Percentiles rank a stretch among this genome's conserved stretches.
These are phyloP conservation scores for Eucalyptus guilfoylei DNA, from an alignment of 345 rosid species.

Conservation along the genomic window DNA sequence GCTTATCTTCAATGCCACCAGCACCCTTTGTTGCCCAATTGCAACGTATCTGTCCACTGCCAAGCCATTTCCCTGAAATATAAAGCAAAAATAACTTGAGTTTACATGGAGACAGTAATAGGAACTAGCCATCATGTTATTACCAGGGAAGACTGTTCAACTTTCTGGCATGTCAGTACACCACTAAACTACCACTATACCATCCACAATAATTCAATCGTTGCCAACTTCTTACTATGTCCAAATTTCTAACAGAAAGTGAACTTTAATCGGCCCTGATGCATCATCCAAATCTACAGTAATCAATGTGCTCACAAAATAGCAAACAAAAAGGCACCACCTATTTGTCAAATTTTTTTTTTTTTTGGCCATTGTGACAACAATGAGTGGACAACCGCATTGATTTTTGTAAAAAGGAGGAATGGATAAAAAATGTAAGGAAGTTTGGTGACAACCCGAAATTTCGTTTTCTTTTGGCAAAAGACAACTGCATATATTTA, in stretches of 20 bases:
- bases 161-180: neutral
- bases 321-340: neutral
- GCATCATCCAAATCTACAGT: too few species aligned
- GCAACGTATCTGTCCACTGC: constrained; percentile 93
- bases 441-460: neutral
- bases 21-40: constrained; percentile 99
- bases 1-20: constrained; percentile 66
- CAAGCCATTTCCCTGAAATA: constrained; percentile 81
- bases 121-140: neutral
- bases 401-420: neutral
- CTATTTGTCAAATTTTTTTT: neutral
- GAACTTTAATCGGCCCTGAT: too few species aligned
- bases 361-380: neutral
- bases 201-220: neutral
- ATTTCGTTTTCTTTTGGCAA: neutral
- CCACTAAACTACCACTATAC: neutral
- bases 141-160: neutral
- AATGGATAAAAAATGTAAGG: neutral
- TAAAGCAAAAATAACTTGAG: neutral
- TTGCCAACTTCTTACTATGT: neutral
- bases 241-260: neutral
- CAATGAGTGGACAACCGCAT: neutral
- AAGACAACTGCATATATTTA: neutral
- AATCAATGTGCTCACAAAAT: too few species aligned
- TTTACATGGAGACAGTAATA: neutral